Conservation (phyloP, 495 filamentous ascomycete genomes). For the Annulohypoxylon maeteangense region DNA sequence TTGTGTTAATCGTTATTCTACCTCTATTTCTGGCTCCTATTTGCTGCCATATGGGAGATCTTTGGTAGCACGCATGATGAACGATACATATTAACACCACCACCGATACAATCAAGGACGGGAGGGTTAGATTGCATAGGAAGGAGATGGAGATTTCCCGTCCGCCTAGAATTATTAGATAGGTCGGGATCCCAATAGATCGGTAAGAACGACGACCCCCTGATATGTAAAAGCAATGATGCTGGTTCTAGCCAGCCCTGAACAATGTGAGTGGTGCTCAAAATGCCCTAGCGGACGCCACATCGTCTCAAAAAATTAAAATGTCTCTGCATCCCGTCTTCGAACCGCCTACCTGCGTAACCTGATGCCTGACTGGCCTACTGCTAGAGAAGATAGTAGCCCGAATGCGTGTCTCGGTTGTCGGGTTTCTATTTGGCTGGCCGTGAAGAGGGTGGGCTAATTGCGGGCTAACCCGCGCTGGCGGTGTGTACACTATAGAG, state of each 20-base stretch:
- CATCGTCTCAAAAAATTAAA: not conserved
- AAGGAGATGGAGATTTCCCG: not conserved
- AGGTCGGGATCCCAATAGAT: not conserved
- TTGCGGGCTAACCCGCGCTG: not conserved
- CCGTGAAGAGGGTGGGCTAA: not conserved
- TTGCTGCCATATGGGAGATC: not conserved
- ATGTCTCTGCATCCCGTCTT: not conserved
- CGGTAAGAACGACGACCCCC: not conserved
- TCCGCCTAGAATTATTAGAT: not conserved
- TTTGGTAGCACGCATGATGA: not conserved
- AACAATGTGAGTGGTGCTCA: slow-evolving; percentile 7
- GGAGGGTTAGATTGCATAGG: not conserved
- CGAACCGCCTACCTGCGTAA: not conserved
- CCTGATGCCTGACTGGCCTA: not conserved
- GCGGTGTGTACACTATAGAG: not conserved
- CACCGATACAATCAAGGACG: not conserved
- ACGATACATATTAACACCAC: not conserved
- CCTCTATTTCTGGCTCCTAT: not conserved
- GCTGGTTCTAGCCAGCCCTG: slow-evolving; percentile 12
- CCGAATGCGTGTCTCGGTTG: slow-evolving; percentile 10
- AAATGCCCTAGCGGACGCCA: slow-evolving; percentile 25
- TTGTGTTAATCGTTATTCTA: not conserved
- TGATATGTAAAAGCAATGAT: slow-evolving; percentile 18
- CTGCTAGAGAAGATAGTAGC: not conserved
- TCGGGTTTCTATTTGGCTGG: slow-evolving; percentile 1